Evolutionary conservation across 78 protist genomes (phyloP).

Genomic region (Speleostelium caveatum): DNA sequence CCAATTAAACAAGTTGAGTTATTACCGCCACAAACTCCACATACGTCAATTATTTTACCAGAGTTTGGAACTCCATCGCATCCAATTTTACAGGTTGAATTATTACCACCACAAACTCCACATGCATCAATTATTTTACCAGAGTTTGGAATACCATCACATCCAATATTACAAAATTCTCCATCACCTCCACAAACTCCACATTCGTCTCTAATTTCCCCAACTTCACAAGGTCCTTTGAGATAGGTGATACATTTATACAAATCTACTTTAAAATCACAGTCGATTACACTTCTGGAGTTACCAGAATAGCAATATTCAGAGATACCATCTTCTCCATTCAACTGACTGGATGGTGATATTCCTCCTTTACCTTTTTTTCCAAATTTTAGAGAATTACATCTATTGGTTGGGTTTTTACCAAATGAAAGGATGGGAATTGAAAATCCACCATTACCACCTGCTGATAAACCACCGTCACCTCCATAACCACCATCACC

Average conservation of each 20-base stretch:
- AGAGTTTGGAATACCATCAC: constrained; percentile 46
- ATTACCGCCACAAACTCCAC: constrained; percentile 83
- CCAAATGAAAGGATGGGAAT: neutral
- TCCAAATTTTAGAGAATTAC: neutral
- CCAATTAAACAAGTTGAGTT: constrained; percentile 8
- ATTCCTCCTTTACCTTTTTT: neutral
- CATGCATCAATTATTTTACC: constrained; percentile 16
- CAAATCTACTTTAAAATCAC: neutral
- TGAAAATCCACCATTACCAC: neutral
- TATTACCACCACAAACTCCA: constrained; percentile 83
- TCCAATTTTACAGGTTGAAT: constrained; percentile 69
- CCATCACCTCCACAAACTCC: constrained; percentile 59
- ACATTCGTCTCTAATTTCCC: constrained; percentile 27
- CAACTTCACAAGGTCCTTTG: neutral
- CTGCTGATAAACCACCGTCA: neutral
- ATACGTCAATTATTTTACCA: constrained; percentile 15
- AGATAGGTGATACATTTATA: neutral
- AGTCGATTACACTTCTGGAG: neutral
- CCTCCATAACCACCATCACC: constrained; percentile 12
- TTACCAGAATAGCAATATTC: neutral
- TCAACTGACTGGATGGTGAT: neutral
- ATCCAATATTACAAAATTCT: constrained; percentile 27
- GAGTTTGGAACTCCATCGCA: constrained; percentile 85
- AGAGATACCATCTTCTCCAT: constrained; percentile 1
- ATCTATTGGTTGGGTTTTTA: neutral